Conservation (phyloP, 805 yeast species). For the Lachancea nothofagi region DNA sequence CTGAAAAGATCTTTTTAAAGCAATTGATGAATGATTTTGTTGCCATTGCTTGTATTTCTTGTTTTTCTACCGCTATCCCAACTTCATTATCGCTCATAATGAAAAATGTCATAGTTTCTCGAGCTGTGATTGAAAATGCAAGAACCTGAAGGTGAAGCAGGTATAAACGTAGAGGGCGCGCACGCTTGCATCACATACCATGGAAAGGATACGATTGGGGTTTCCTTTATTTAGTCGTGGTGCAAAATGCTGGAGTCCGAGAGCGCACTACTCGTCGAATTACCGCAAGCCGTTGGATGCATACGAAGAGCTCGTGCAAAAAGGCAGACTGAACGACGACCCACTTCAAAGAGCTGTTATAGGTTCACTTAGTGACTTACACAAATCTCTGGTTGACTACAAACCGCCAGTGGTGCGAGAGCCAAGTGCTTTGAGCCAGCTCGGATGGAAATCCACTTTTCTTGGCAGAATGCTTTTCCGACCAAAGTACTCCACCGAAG, state of each 20-base stretch:
- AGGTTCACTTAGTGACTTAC: constrained; percentile 52
- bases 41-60: background rate
- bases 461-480: constrained; percentile 32
- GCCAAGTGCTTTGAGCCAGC: constrained; percentile 44
- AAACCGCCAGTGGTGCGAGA: constrained; percentile 53
- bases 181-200: background rate
- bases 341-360: constrained; percentile 75
- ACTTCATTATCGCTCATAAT: constrained; percentile 33
- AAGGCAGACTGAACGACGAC: constrained; percentile 60
- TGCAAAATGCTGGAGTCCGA: background rate
- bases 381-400: constrained; percentile 49
- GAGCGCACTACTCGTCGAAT: background rate
- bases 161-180: too few species aligned
- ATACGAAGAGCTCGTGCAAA: constrained; percentile 44
- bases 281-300: constrained; percentile 43
- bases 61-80: constrained; percentile 35
- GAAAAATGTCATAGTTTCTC: constrained; percentile 10
- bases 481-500: constrained; percentile 23
- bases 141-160: too few species aligned
- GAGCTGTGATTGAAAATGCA: background rate
- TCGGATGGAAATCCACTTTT: constrained; percentile 37
- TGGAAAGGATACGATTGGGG: background rate
- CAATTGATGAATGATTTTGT: too few species aligned
- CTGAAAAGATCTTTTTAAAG: too few species aligned
- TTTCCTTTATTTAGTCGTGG: background rate